Percentiles rank a stretch among this genome's conserved stretches.
Evolutionary conservation across 2,329 filamentous ascomycete species (phyloP).

Genomic region (Davidsoniella neocaledoniae): DNA sequence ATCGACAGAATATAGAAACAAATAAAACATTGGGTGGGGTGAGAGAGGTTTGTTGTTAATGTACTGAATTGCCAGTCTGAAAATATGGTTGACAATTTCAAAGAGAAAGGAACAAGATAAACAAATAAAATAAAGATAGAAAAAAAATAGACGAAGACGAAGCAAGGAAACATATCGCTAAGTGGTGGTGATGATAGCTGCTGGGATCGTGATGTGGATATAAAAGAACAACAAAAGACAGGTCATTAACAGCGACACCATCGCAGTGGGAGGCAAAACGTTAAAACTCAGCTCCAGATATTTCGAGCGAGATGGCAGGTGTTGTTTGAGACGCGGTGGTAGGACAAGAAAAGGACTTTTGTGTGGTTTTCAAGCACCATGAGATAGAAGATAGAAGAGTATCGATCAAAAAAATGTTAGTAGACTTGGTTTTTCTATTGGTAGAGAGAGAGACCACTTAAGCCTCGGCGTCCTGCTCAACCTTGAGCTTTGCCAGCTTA

Average conservation of each 20-base stretch:
- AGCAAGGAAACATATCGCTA: neutral
- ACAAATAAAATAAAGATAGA: neutral
- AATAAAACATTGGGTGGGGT: conserved; percentile 9
- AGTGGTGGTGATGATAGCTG: neutral
- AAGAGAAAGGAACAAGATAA: neutral
- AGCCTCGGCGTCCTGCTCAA: conserved; percentile 13
- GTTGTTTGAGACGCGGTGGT: no score
- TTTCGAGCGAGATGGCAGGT: no score
- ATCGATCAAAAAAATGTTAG: no score
- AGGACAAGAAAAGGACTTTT: neutral
- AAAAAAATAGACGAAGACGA: neutral
- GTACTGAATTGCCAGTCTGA: no score
- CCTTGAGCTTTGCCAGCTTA: conserved; percentile 31
- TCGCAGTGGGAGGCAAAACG: neutral
- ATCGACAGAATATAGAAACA: neutral
- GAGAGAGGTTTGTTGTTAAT: conserved; percentile 13
- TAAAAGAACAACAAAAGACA: neutral
- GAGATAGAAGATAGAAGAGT: neutral
- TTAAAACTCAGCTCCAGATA: no score
- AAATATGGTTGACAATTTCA: neutral
- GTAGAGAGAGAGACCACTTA: no score
- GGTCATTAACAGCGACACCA: conserved; percentile 1
- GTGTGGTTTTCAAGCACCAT: no score
- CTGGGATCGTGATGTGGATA: neutral
- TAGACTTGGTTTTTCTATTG: no score